Percentiles rank a stretch among this genome's conserved stretches.
Evolutionary conservation across 2,329 filamentous ascomycete species (phyloP).

Genomic region (Penicillium sp.): DNA sequence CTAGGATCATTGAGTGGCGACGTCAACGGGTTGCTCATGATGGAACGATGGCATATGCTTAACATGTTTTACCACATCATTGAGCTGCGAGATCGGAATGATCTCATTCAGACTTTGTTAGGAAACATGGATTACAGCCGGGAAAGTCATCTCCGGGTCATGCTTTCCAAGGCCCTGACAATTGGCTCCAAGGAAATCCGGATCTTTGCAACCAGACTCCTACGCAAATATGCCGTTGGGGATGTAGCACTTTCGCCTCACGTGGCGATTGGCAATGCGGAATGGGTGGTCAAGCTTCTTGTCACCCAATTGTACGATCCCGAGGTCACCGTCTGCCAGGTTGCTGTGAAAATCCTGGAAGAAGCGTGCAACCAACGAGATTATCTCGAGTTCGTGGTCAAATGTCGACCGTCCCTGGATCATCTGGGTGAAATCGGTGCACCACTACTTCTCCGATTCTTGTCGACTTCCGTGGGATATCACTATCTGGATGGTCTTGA

Average conservation of each 20-base stretch:
- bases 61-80: slow-evolving; percentile 99
- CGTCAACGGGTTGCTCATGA: slow-evolving; percentile 70
- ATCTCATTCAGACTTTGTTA: slow-evolving; percentile 79
- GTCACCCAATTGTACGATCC: slow-evolving; percentile 98
- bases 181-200: slow-evolving; percentile 83
- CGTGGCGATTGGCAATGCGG: slow-evolving; percentile 56
- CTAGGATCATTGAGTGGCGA: slow-evolving; percentile 79
- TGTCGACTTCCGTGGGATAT: slow-evolving; percentile 93
- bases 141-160: slow-evolving; percentile 78
- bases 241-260: slow-evolving; percentile 37
- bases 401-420: slow-evolving; percentile 86
- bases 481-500: slow-evolving; percentile 94
- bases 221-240: slow-evolving; percentile 74
- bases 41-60: slow-evolving; percentile 95
- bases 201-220: slow-evolving; percentile 75
- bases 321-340: slow-evolving; percentile 90
- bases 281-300: slow-evolving; percentile 93
- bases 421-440: slow-evolving; percentile 95
- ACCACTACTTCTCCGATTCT: slow-evolving; percentile 78
- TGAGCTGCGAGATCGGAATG: slow-evolving; percentile 79
- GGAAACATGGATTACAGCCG: slow-evolving; percentile 87
- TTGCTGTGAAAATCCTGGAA: slow-evolving; percentile 92
- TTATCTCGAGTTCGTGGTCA: slow-evolving; percentile 89
- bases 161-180: slow-evolving; percentile 87
- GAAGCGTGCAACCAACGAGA: slow-evolving; percentile 90